Percentiles rank a stretch among this genome's conserved stretches.
phyloP scores from a whole-genome alignment of 2,329 filamentous ascomycete genomes.

The Rachicladosporium sp. region DNA sequence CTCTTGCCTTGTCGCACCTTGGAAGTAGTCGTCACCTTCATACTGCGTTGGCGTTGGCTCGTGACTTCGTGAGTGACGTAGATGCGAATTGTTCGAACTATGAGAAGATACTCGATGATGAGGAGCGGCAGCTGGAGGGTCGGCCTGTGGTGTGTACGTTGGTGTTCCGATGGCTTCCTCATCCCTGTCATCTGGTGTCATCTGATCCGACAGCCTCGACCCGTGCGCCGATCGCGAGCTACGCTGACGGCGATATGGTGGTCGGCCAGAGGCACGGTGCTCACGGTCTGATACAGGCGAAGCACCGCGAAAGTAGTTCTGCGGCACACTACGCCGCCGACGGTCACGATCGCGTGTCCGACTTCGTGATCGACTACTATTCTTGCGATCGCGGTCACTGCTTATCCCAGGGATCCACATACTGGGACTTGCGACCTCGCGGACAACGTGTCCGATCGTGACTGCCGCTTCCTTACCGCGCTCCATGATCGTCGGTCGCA shows the following conservation, averaged over 20 bases:
- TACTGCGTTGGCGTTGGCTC: constrained; percentile 28
- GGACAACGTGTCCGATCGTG: constrained; percentile 24
- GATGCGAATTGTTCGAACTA: constrained; percentile 21
- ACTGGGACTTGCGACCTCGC: constrained; percentile 24
- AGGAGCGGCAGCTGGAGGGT: constrained; percentile 6
- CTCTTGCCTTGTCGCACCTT: constrained; percentile 4
- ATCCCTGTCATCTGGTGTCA: too few species aligned
- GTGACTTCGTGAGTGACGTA: constrained; percentile 31
- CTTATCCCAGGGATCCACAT: constrained; percentile 21
- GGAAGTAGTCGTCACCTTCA: constrained; percentile 11
- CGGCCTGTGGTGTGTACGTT: constrained; percentile 13
- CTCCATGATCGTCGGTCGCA: constrained; percentile 18
- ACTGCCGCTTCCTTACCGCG: constrained; percentile 25
- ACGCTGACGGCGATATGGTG: not conserved
- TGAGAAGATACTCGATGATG: too few species aligned
- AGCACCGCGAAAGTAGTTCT: not conserved
- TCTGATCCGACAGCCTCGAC: not conserved
- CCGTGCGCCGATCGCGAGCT: not conserved
- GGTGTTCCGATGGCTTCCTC: not conserved
- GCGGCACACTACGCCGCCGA: constrained; percentile 12
- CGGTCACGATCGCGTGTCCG: constrained; percentile 10
- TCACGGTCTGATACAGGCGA: not conserved
- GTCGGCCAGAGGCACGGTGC: constrained; percentile 2
- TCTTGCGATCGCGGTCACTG: constrained; percentile 8
- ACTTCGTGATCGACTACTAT: constrained; percentile 12